A percentile compares a stretch with the other conserved stretches of the same genome.
Evolutionary conservation across 768 basidiomycete species (phyloP).

Genomic region (Pisolithus sp.): DNA sequence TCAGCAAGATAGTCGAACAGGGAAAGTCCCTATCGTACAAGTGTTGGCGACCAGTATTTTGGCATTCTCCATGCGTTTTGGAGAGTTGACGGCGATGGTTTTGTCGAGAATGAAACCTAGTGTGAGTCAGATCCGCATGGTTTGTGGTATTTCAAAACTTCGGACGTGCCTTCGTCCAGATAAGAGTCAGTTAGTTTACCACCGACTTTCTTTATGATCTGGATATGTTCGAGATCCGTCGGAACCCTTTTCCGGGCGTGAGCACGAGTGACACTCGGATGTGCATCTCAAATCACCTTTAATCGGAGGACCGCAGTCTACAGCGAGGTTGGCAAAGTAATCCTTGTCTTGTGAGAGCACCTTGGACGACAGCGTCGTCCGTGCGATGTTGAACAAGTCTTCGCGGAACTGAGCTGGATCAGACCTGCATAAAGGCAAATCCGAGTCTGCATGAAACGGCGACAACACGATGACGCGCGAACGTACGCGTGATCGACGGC

Average conservation of each 20-base stretch:
- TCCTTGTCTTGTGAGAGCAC: constrained; percentile 95
- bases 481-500: constrained; percentile 82
- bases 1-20: background rate
- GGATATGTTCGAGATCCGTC: constrained; percentile 94
- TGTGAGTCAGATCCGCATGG: background rate
- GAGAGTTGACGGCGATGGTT: constrained; percentile 87
- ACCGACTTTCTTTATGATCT: constrained; percentile 99
- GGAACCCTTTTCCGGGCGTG: constrained; percentile 63
- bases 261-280: background rate
- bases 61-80: constrained; percentile 71
- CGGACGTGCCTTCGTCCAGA: constrained; percentile 78
- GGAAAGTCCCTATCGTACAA: constrained; percentile 45
- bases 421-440: constrained; percentile 36
- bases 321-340: constrained; percentile 96
- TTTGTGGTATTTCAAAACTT: background rate
- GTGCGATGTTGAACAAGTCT: constrained; percentile 94
- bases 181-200: constrained; percentile 98
- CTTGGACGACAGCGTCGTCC: constrained; percentile 93
- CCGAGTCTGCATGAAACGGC: background rate
- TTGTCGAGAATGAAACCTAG: constrained; percentile 97
- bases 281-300: constrained; percentile 45
- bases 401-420: constrained; percentile 72
- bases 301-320: constrained; percentile 92
- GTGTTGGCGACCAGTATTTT: constrained; percentile 68
- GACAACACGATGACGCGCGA: background rate